Conservation (phyloP, 2,329 filamentous ascomycete species). For the Aspergillus sp. region DNA sequence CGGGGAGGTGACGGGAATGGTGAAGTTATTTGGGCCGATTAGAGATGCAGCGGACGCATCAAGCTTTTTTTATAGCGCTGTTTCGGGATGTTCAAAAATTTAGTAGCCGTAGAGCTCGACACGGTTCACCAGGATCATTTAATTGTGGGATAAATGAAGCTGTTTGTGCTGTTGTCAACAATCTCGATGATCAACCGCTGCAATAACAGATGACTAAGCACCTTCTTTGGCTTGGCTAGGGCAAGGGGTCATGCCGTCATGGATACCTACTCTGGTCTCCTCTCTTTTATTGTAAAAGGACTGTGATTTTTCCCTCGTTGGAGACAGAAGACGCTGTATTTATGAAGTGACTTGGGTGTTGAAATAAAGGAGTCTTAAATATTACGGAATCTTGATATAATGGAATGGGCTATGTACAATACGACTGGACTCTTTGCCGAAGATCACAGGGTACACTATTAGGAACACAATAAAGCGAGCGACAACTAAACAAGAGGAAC, state of each 20-base stretch:
- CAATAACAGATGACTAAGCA: slow-evolving; percentile 1
- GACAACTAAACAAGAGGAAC: not conserved
- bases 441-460: not conserved
- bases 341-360: not conserved
- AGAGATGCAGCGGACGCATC: not conserved
- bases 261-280: no score
- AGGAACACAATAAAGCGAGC: not conserved
- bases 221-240: not conserved
- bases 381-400: not conserved
- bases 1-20: slow-evolving; percentile 1
- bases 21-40: not conserved
- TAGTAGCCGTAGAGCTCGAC: not conserved
- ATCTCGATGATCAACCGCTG: not conserved
- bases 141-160: not conserved
- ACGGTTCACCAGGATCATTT: not conserved
- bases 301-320: not conserved
- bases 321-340: not conserved
- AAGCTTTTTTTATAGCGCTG: not conserved
- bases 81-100: not conserved
- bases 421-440: not conserved
- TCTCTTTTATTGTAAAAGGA: not conserved
- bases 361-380: not conserved
- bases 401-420: not conserved
- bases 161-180: slow-evolving; percentile 5
- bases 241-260: no score